phyloP scores from a whole-genome alignment of 768 basidiomycete species.

The Mycena albidolilacea region DNA sequence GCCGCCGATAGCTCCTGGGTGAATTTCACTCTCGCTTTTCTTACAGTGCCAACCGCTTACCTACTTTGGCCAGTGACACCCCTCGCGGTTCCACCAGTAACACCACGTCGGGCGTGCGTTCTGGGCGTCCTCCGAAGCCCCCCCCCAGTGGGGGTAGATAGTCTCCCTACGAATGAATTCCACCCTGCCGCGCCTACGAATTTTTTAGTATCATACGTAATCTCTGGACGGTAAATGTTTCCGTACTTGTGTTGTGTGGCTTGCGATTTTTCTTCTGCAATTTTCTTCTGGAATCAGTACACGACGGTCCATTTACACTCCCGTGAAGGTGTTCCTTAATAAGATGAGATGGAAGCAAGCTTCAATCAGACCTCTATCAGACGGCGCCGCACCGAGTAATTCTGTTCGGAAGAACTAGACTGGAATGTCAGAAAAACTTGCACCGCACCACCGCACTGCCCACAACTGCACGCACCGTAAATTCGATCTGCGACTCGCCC shows the following conservation, averaged over 20 bases:
- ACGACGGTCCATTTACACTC: not conserved
- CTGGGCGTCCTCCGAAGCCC: not conserved
- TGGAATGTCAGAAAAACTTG: not conserved
- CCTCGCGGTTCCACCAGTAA: slow-evolving; percentile 8
- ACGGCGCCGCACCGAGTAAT: not conserved
- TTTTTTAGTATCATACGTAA: not conserved
- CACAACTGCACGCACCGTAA: too few relatives aligned
- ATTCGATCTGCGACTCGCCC: too few relatives aligned
- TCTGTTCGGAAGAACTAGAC: not conserved
- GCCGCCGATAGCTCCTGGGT: slow-evolving; percentile 16
- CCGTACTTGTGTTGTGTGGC: too few relatives aligned
- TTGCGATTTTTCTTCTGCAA: not conserved
- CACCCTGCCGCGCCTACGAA: not conserved
- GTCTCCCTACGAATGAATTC: not conserved
- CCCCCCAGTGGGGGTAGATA: not conserved
- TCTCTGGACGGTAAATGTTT: not conserved
- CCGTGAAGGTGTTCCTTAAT: not conserved
- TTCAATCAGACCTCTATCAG: not conserved
- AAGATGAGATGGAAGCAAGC: not conserved
- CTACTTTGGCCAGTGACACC: not conserved
- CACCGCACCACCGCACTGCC: not conserved
- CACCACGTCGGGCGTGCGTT: not conserved
- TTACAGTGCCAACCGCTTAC: not conserved
- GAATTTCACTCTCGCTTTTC: not conserved
- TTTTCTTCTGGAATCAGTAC: not conserved